Evolutionary conservation across 331 rosid genomes (phyloP), one percentile per base, ranked within the genome.

Genomic region (Cydonia oblonga): DNA sequence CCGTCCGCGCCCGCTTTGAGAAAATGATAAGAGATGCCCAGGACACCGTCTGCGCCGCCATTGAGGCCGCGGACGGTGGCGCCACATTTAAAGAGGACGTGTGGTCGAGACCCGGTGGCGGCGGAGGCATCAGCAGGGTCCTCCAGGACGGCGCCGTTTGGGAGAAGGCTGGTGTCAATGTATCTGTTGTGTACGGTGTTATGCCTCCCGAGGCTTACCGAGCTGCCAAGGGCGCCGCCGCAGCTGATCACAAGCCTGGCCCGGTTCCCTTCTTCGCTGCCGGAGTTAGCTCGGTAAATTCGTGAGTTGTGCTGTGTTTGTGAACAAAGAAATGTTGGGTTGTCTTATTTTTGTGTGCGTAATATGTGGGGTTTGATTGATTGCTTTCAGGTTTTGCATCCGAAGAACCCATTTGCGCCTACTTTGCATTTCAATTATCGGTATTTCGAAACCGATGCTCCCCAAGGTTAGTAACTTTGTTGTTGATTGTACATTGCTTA

Each of bases 121-220:
- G 98, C 5, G 98, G 98, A 0, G 98, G 98, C 9, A 93, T 93
- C 25, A 93, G 98, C 62, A 86, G 97, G 88, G 98, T 93, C 28
- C 89, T 93, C 24, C 98, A 93, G 26, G 96, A 91, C 40, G 97
- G 98, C 32, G 93, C 90, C 42, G 89, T 93, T 75, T 91, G 90
- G 90, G 98, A 93, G 88, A 93, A 93, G 77, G 98, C 98, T 46
- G 98, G 98, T 12, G 98, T 93, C 26, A 93, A 93, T 80, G 98
- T 93, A 25, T 91, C 97, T 5, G 96, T 93, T 38, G 98, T 93
- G 22, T 93, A 93, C 22, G 98, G 98, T 9, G 85, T 91, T 6
- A 93, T 93, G 98, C 98, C 98, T 7, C 96, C 97, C 5, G 98
- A 93, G 44, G 98, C 98, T 62, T 93, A 93, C 66, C 90, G 98